phyloP scores from a whole-genome alignment of 2,329 filamentous ascomycete species.

The Didymella keratinophila region DNA sequence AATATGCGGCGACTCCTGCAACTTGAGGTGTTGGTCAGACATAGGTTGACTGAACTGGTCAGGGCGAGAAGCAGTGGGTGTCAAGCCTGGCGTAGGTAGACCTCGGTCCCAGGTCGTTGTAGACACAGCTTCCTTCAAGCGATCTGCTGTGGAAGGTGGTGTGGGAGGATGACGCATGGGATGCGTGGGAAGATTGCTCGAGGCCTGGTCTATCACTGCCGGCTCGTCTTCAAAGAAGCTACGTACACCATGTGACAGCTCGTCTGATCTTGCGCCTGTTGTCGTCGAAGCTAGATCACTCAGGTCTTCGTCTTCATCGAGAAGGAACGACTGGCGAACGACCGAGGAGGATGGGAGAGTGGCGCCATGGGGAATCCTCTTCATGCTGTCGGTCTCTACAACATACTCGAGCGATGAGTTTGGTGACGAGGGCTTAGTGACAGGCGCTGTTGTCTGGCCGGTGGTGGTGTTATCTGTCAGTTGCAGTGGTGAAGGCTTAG shows the following conservation, averaged over 20 bases:
- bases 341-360: conserved; percentile 50
- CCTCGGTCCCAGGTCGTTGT: conserved; percentile 47
- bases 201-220: conserved; percentile 43
- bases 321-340: conserved; percentile 56
- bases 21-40: conserved; percentile 29
- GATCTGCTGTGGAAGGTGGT: conserved; percentile 53
- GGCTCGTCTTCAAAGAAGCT: conserved; percentile 61
- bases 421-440: conserved; percentile 45
- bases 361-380: conserved; percentile 55
- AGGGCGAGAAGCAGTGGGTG: conserved; percentile 42
- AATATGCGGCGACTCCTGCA: conserved; percentile 36
- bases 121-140: conserved; percentile 33
- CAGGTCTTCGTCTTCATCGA: conserved; percentile 62
- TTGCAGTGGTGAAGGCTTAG: conserved; percentile 47
- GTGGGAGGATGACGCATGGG: conserved; percentile 53
- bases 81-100: conserved; percentile 49
- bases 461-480: conserved; percentile 24
- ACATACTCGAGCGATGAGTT: conserved; percentile 61
- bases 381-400: conserved; percentile 61
- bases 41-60: conserved; percentile 34
- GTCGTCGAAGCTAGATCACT: conserved; percentile 63
- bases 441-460: conserved; percentile 24
- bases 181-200: conserved; percentile 40
- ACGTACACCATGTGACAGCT: conserved; percentile 51
- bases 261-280: conserved; percentile 56